Evolutionary conservation across 1,284 basidiomycete genomes (phyloP).

Genomic region (Lignosus rhinocerotis): DNA sequence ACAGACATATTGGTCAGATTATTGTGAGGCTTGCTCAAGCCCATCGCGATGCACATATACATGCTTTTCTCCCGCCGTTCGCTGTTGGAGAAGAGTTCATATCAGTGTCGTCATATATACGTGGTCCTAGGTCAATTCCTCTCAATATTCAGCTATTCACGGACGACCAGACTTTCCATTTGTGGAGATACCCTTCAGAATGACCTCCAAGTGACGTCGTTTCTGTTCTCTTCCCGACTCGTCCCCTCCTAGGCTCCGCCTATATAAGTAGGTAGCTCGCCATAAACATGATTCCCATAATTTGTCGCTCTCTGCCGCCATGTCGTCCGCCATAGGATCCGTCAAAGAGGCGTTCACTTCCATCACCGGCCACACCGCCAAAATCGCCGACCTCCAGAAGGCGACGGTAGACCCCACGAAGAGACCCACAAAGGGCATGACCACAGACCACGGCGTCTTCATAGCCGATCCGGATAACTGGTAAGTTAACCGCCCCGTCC

Average conservation of each 20-base stretch:
- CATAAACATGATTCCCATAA: not conserved
- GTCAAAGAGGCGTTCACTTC: constrained; percentile 31
- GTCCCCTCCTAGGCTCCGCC: not conserved
- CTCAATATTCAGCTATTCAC: not conserved
- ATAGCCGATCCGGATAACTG: constrained; percentile 66
- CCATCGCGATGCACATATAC: too few species aligned
- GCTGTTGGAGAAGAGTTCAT: too few species aligned
- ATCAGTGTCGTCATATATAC: too few species aligned
- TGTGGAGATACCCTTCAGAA: constrained; percentile 12
- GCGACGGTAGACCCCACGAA: constrained; percentile 41
- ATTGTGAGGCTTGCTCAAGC: too few species aligned
- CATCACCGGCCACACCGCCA: constrained; percentile 36
- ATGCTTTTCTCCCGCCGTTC: too few species aligned
- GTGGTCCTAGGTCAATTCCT: not conserved
- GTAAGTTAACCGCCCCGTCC: constrained; percentile 34
- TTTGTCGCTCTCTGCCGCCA: constrained; percentile 8
- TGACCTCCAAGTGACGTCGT: constrained; percentile 20
- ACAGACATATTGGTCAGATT: too few species aligned
- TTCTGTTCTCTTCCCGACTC: not conserved
- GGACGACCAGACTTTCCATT: not conserved
- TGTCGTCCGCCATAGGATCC: constrained; percentile 27
- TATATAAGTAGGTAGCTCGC: constrained; percentile 9
- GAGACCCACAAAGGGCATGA: constrained; percentile 42
- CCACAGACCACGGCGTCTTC: constrained; percentile 64
- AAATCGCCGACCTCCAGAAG: constrained; percentile 47